These are phyloP conservation scores for Yamadazyma olivae DNA, from an alignment of 805 yeast genomes.

Conservation along the genomic window DNA sequence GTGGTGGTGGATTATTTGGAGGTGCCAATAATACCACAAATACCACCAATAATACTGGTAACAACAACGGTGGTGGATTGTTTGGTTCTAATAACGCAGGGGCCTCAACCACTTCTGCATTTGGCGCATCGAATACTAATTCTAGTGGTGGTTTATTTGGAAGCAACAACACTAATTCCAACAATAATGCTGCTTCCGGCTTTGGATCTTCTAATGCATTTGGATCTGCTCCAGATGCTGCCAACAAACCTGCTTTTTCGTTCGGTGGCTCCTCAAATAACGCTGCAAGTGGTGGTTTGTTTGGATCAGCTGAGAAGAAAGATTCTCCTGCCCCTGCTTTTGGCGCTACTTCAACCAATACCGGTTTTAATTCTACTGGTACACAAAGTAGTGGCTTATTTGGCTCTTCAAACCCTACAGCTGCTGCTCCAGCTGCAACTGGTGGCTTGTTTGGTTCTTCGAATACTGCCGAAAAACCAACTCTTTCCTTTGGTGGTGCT, in stretches of 20 bases:
- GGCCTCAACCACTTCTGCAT: background rate
- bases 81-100: slow-evolving; percentile 12
- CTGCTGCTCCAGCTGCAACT: slow-evolving; percentile 5
- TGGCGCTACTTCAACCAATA: too few species aligned
- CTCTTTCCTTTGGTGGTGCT: slow-evolving; percentile 17
- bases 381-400: slow-evolving; percentile 17
- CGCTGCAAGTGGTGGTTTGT: slow-evolving; percentile 9
- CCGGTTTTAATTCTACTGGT: too few species aligned
- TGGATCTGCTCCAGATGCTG: slow-evolving; percentile 9
- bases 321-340: slow-evolving; percentile 3
- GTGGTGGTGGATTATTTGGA: slow-evolving; percentile 18
- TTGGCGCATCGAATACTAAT: slow-evolving; percentile 5
- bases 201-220: slow-evolving; percentile 16
- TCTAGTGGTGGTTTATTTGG: slow-evolving; percentile 10
- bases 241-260: slow-evolving; percentile 11
- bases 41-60: slow-evolving; percentile 1
- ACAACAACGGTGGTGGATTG: slow-evolving; percentile 13
- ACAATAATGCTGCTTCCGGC: too few species aligned
- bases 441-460: slow-evolving; percentile 17
- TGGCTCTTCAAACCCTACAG: slow-evolving; percentile 8
- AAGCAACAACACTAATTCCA: background rate
- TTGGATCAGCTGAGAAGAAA: slow-evolving; percentile 16
- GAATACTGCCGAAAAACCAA: slow-evolving; percentile 7
- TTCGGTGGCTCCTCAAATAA: slow-evolving; percentile 16
- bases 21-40: slow-evolving; percentile 1